Base-by-base conservation (phyloP, 352 stramenopile genomes). In the Blastocystis hominis region DNA sequence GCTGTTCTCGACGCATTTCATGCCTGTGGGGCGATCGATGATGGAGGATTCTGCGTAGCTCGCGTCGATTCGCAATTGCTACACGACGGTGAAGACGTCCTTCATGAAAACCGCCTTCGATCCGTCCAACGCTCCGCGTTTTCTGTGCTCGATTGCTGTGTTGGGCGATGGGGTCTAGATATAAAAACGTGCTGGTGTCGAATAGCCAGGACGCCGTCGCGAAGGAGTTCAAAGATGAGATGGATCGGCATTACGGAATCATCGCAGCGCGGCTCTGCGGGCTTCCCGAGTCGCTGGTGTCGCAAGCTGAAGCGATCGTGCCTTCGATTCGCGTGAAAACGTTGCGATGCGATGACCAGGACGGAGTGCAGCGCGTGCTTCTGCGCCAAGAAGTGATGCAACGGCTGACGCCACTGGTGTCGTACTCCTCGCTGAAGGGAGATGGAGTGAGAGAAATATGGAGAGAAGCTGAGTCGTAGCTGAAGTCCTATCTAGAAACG, bases 401-500 rank as follows among this genome's bases (percentile, higher is more conserved):
- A 42, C 20, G 68, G n/a, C 50, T 78, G 7, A 44, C 38, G 24
- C 68, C 68, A 42, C 50, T 78, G 15, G 24, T 34, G 6, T 24
- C 38, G 1, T 78, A 78, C 24, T 78, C 68, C 10, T 56, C 30
- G n/a, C 68, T 78, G 6, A 36, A 44, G 10, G 68, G 47, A 2
- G 47, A 78, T 20, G 68, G 68, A 62, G 68, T 78, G 24, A 30
- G 24, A 78, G 68, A 20, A 34, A 5, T 56, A 15, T 10, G 10
- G 42, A 30, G 68, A 9, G 59, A 3, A 24, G 30, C 1, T 30
- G 9, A 56, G 0, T 1, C 0, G 36, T 78, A 56, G 68, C n/a
- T 78, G 68, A 78, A 78, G 24, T 61, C 15, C 24, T 78, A 78
- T 38, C 47, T 78, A 42, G 68, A 78, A 24, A 20, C 47, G 24